Base-by-base conservation (phyloP, 768 basidiomycete genomes). In the Cystoderma amianthinum region DNA sequence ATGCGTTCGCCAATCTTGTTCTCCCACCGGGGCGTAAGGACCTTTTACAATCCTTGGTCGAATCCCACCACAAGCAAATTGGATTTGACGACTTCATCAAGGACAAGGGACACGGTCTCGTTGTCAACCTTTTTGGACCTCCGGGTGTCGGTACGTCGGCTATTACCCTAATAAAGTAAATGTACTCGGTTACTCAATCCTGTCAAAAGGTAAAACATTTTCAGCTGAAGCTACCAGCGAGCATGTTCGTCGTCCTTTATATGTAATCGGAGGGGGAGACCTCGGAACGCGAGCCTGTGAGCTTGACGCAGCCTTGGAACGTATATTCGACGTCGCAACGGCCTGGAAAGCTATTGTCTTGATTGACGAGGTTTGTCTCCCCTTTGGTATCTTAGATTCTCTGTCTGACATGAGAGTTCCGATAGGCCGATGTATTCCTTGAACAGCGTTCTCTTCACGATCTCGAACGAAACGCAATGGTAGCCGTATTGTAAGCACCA, bases 381-480 rank as follows among this genome's bases (percentile, higher is more conserved):
- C 12, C 34, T 39, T n/a, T 12, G 7, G 11, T 4, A 23, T 18
- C 16, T 30, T 4, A 3, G 15, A n/a, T 32, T 30, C 15, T 17
- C n/a, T 16, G 9, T 23, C 32, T 32, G n/a, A 32, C 45, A 30
- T 61, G 38, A 12, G 21, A 15, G 16, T 42, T 32, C 15, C n/a
- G 2, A 3, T 18, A 68, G 61, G 79, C 80, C 3, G 81, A 85
- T 57, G 80, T 85, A 3, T 85, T 83, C 71, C 67, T 85, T 21
- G 82, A 84, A 50, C 74, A 78, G 53, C 74, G 82, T 4, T 77
- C 77, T 3, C 60, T 82, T 28, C 76, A 80, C 42, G 75, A 82
- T 50, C 53, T 83, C 10, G 69, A 78, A 50, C 68, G 82, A 9
- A 85, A 84, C 48, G 81, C 81, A 1, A 80, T 84, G 72, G 80